phyloP scores from a whole-genome alignment of 2,329 filamentous ascomycete species.

The Hymenoscyphus scutula region DNA sequence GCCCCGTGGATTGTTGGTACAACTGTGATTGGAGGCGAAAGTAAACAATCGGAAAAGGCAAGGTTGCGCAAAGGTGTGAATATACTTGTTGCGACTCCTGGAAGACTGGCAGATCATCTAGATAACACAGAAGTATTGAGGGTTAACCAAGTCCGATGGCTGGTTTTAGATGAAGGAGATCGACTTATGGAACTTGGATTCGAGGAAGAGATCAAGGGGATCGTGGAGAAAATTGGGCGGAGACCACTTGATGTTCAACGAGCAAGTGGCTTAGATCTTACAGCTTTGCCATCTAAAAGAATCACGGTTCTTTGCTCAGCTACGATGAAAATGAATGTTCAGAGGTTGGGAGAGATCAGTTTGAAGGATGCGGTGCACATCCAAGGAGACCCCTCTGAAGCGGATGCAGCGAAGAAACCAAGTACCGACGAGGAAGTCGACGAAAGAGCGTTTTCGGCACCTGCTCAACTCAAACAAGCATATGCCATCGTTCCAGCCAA shows the following conservation, averaged over 20 bases:
- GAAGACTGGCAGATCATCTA: conserved; percentile 85
- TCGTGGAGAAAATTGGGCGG: conserved; percentile 75
- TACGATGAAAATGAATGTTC: conserved; percentile 97
- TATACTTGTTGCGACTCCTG: conserved; percentile 92
- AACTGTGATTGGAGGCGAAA: conserved; percentile 70
- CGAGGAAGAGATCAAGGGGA: conserved; percentile 86
- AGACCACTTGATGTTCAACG: conserved; percentile 58
- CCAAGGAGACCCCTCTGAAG: conserved; percentile 56
- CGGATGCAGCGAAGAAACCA: conserved; percentile 51
- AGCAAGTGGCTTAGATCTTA: conserved; percentile 55
- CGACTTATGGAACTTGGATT: conserved; percentile 98
- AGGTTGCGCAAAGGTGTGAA: conserved; percentile 90
- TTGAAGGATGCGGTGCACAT: conserved; percentile 90
- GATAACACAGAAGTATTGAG: conserved; percentile 88
- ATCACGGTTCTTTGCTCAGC: conserved; percentile 92
- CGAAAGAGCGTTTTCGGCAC: conserved; percentile 68
- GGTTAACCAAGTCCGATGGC: conserved; percentile 85
- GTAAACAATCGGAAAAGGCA: conserved; percentile 83
- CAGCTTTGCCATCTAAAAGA: conserved; percentile 67
- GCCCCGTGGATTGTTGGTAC: conserved; percentile 93
- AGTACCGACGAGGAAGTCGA: conserved; percentile 46
- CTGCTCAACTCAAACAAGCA: conserved; percentile 89
- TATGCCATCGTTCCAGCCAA: conserved; percentile 88
- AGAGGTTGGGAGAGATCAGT: conserved; percentile 90
- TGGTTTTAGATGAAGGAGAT: conserved; percentile 94